Base-by-base conservation (phyloP, 805 yeast species). In the Jamesozyma lodderae region DNA sequence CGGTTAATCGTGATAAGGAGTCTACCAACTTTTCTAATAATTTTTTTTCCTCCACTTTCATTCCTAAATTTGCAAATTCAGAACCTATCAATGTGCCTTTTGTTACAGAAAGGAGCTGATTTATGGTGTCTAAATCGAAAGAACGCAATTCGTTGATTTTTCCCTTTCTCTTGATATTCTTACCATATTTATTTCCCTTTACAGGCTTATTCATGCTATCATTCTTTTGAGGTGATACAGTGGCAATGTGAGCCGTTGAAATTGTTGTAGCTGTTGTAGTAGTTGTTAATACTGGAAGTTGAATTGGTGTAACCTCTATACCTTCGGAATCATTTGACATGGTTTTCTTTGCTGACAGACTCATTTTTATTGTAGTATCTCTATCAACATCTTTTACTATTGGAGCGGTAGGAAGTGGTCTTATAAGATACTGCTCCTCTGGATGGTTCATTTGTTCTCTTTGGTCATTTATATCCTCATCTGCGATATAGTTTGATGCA, bases 1-100 rank as follows among this genome's bases (percentile, higher is more conserved):
- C 84, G 3, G 95, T 85, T 42, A 90, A 69, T 49, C 92, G 71
- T 30, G 92, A 79, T 35, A 90, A 67, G 1, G 94, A 79, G 51
- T 86, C 94, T 3, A 90, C 81, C 35, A 90, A 76, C 57, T 84
- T 79, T 53, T 88, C 96, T 30, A 90, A 66, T 32, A 87, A 67
- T 48, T 75, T 79, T 47, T 81, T 81, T 51, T 87, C 95, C 42
- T 79, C 79, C 0, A 70, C 63, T 10, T 88, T 86, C 45, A 87
- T 67, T 28, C 81, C 82, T 41, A 87, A 61, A 36, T 75, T 75
- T 31, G 78, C 75, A 54, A 87, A 82, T 48, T 84, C 92, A 67
- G 67, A 64, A 2, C 69, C 68, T 6, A 65, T 53, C 14, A 63
- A 47, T 3, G 68, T 64, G 2, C 68, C 68, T 36, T 62, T 63